Evolutionary conservation across 2,329 filamentous ascomycete genomes (phyloP).

Genomic region (Microsporum audouinii): DNA sequence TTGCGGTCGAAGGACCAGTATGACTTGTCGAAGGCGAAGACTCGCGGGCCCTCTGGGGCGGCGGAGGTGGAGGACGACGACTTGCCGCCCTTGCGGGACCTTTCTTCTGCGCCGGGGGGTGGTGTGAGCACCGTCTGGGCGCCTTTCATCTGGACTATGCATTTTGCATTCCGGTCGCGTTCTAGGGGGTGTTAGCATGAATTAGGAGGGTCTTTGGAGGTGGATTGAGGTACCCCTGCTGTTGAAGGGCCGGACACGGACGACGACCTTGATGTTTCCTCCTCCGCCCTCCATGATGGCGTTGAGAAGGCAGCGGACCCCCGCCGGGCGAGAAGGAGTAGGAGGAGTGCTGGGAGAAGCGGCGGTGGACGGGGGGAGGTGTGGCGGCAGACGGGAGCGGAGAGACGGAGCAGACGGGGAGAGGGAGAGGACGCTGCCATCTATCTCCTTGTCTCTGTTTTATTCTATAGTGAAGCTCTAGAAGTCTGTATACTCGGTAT

Average conservation of each 20-base stretch:
- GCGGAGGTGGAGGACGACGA: constrained; percentile 23
- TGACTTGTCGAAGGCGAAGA: constrained; percentile 90
- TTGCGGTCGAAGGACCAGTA: constrained; percentile 94
- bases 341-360: neutral
- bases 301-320: neutral
- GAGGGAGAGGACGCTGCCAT: neutral
- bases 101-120: constrained; percentile 50
- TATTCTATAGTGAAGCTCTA: neutral
- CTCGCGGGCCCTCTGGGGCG: constrained; percentile 58
- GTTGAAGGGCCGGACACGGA: constrained; percentile 92
- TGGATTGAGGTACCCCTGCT: constrained; percentile 55
- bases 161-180: constrained; percentile 83
- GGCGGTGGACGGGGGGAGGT: neutral
- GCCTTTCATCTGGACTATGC: constrained; percentile 93
- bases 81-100: constrained; percentile 29
- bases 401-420: neutral
- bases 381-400: neutral
- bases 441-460: neutral
- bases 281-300: constrained; percentile 46
- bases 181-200: constrained; percentile 42
- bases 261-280: constrained; percentile 99
- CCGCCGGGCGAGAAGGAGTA: neutral
- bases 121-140: constrained; percentile 77
- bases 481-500: neutral
- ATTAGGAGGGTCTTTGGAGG: neutral